Percentiles rank a stretch among this genome's conserved stretches.
Evolutionary conservation across 148 eudicot genomes (phyloP).

Genomic region (Diospyros kaki): DNA sequence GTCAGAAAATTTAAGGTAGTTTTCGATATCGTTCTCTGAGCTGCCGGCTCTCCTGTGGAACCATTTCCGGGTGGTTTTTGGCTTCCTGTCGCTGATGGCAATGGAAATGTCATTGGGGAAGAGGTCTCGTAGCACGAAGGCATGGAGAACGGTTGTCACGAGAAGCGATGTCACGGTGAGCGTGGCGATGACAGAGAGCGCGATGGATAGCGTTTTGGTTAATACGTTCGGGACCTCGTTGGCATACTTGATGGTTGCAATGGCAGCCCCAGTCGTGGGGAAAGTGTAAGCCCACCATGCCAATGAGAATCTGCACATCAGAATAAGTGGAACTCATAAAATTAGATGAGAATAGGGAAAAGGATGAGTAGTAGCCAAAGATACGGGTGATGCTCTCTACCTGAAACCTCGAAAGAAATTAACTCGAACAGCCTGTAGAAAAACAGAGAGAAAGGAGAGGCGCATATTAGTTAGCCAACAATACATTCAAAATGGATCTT

Average conservation of each 20-base stretch:
- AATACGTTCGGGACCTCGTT: slow-evolving; percentile 46
- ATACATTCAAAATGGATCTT: background rate
- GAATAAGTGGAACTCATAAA: slow-evolving; percentile 8
- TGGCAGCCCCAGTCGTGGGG: slow-evolving; percentile 90
- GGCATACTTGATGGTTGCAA: slow-evolving; percentile 74
- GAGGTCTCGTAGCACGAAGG: slow-evolving; percentile 57
- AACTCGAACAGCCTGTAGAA: slow-evolving; percentile 77
- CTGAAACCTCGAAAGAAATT: slow-evolving; percentile 95
- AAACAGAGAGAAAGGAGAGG: slow-evolving; percentile 6
- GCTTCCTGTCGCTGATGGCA: slow-evolving; percentile 71
- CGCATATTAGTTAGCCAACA: background rate
- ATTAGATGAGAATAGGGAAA: background rate
- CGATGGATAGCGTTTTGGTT: slow-evolving; percentile 37
- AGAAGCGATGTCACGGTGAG: slow-evolving; percentile 51
- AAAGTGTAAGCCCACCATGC: slow-evolving; percentile 99
- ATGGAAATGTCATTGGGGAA: slow-evolving; percentile 90
- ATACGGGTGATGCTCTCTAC: slow-evolving; percentile 19
- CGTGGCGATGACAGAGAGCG: slow-evolving; percentile 47
- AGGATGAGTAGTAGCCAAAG: background rate
- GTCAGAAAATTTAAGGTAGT: slow-evolving; percentile 44
- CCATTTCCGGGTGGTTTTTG: slow-evolving; percentile 49
- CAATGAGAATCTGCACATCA: slow-evolving; percentile 58
- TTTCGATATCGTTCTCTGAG: slow-evolving; percentile 44
- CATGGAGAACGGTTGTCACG: slow-evolving; percentile 60
- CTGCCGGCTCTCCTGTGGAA: slow-evolving; percentile 41